Evolutionary conservation across 2,329 filamentous ascomycete genomes (phyloP).

Genomic region (Parascedosporium putredinis): DNA sequence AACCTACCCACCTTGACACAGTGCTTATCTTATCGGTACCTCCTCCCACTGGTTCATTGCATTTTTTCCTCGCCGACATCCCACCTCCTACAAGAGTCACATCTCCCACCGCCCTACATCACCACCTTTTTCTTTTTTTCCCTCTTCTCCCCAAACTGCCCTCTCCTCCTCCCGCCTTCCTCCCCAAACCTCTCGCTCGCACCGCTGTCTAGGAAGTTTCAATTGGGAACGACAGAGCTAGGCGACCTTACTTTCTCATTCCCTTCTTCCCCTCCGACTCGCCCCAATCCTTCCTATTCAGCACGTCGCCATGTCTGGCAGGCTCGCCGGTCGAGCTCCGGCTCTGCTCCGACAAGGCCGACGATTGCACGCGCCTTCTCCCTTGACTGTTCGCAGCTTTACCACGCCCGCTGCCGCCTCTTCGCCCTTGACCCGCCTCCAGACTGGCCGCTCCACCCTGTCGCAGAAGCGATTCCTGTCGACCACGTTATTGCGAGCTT

Average conservation of each 20-base stretch:
- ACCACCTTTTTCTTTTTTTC: background rate
- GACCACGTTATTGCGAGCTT: conserved; percentile 30
- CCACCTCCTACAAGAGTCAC: conserved; percentile 13
- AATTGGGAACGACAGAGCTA: conserved; percentile 5
- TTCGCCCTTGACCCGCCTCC: background rate
- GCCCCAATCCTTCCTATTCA: background rate
- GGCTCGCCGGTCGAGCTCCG: conserved; percentile 46
- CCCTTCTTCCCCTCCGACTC: background rate
- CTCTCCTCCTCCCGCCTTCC: background rate
- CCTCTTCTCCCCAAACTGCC: background rate
- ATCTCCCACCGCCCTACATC: conserved; percentile 3
- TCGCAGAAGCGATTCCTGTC: conserved; percentile 38
- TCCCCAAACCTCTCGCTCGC: background rate
- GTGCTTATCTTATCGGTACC: conserved; percentile 9
- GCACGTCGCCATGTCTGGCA: conserved; percentile 21
- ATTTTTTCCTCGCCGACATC: conserved; percentile 11
- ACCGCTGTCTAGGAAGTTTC: conserved; percentile 6
- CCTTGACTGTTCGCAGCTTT: conserved; percentile 30
- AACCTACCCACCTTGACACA: background rate
- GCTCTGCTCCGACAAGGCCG: conserved; percentile 45
- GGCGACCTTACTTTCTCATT: background rate
- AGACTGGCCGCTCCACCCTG: conserved; percentile 18
- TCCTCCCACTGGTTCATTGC: conserved; percentile 4
- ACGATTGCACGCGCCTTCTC: conserved; percentile 28
- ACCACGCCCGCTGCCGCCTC: conserved; percentile 18